Evolutionary conservation across 108 stramenopile genomes (phyloP), one percentile per base, ranked within the genome.

Genomic region (Skeletonema costatum): DNA sequence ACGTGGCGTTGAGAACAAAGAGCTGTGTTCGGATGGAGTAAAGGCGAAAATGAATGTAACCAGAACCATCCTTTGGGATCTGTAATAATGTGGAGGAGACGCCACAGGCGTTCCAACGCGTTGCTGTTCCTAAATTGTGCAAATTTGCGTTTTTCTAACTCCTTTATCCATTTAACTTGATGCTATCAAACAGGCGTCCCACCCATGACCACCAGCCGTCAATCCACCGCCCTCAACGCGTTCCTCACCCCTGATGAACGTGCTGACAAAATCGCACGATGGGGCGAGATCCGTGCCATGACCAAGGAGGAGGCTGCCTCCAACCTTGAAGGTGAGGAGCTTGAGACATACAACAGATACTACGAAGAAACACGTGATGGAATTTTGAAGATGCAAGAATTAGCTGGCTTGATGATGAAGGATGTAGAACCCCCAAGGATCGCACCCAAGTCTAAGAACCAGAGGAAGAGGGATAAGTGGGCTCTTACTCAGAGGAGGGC

Each of bases 301-400:
- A 59, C 79, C 30, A 66, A 71, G 4, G 93, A 89, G 41, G 79
- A 88, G 62, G 93, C 93, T 12, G 46, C 86, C 17, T 76, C 84
- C 13, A 73, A 76, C 48, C 84, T 94, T 10, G 68, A 78, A 30
- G 88, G 80, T 30, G 93, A 94, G 64, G 92, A 91, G 81, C 74
- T 92, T 12, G 91, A 89, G 42, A 85, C 93, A 33, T 89, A 91
- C 90, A 88, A 87, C 51, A 74, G 86, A 38, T 94, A 86, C 71
- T 81, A 77, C 62, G 77, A 81, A 10, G 87, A 91, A 64, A 83
- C 86, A 41, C 83, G 92, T 31, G 82, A 89, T 14, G 87, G 89
- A 29, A 89, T 91, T 78, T 66, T 73, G 21, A 71, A 83, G 61
- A 88, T 92, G 89, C 51, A 75, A 66, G 90, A 94, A 63, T 81